Conservation (phyloP, 352 stramenopile species). For the Salisapilia sapeloensis region DNA sequence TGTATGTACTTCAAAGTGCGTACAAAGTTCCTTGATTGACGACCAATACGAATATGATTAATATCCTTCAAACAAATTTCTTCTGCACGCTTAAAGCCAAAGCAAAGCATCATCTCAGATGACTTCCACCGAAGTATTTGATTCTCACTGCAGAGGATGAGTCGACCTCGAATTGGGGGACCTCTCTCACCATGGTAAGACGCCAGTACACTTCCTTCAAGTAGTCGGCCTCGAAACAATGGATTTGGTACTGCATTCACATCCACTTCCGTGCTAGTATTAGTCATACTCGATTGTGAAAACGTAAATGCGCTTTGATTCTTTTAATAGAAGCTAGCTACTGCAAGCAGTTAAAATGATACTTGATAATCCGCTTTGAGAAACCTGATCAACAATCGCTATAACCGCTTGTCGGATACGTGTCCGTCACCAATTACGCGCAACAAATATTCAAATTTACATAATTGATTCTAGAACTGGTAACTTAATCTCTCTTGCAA, state of each 20-base stretch:
- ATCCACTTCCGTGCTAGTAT: too few relatives aligned
- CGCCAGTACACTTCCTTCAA: conserved; percentile 31
- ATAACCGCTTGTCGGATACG: too few relatives aligned
- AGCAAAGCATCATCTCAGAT: conserved; percentile 11
- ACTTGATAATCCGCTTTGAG: too few relatives aligned
- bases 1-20: conserved; percentile 69
- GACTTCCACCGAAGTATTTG: conserved; percentile 42
- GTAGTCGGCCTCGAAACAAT: conserved; percentile 46
- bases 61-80: conserved; percentile 28
- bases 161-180: conserved; percentile 22
- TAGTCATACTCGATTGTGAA: too few relatives aligned
- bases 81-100: conserved; percentile 7
- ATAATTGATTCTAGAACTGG: background rate
- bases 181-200: conserved; percentile 23
- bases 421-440: too few relatives aligned
- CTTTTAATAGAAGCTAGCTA: too few relatives aligned
- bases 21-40: conserved; percentile 66
- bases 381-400: too few relatives aligned
- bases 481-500: conserved; percentile 10
- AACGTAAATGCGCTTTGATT: too few relatives aligned
- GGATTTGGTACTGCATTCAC: too few relatives aligned
- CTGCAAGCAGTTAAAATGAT: too few relatives aligned
- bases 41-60: conserved; percentile 33
- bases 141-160: conserved; percentile 53
- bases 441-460: too few relatives aligned